These are phyloP conservation scores for Fusarium papillatum DNA, from an alignment of 2,329 filamentous ascomycete genomes.

Conservation along the genomic window DNA sequence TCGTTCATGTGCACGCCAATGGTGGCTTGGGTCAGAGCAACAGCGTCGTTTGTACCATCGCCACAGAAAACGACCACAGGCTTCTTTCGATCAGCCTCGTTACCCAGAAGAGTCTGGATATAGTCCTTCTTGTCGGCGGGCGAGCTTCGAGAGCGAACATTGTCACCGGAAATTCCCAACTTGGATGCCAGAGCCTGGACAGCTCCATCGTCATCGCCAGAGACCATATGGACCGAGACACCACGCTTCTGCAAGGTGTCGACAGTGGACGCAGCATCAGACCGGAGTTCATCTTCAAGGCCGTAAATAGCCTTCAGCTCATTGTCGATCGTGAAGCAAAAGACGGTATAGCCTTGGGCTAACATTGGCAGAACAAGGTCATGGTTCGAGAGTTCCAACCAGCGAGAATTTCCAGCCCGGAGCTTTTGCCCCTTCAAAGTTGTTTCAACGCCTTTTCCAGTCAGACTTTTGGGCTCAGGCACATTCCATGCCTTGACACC, in stretches of 20 bases:
- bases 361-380: constrained; percentile 51
- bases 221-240: constrained; percentile 62
- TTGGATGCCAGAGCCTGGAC: constrained; percentile 56
- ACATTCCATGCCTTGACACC: constrained; percentile 37
- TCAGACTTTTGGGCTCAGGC: constrained; percentile 51
- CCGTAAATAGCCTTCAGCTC: constrained; percentile 57
- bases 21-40: constrained; percentile 77
- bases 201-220: constrained; percentile 66
- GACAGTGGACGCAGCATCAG: constrained; percentile 55
- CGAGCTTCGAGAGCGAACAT: constrained; percentile 57
- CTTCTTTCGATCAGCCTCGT: constrained; percentile 25
- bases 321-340: constrained; percentile 60
- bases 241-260: constrained; percentile 51
- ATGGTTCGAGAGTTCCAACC: constrained; percentile 55
- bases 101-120: constrained; percentile 53
- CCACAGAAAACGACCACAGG: constrained; percentile 76
- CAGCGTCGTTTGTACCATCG: constrained; percentile 85
- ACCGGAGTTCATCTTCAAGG: constrained; percentile 60
- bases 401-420: constrained; percentile 64
- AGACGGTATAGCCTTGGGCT: constrained; percentile 55
- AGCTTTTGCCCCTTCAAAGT: constrained; percentile 45
- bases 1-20: constrained; percentile 78
- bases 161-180: constrained; percentile 54
- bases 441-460: constrained; percentile 62
- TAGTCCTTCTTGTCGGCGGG: constrained; percentile 63